Evolutionary conservation across 225 moss, liverwort and hornwort species (phyloP), one percentile per base, ranked within the genome.

Genomic region (Marchantia paleacea): DNA sequence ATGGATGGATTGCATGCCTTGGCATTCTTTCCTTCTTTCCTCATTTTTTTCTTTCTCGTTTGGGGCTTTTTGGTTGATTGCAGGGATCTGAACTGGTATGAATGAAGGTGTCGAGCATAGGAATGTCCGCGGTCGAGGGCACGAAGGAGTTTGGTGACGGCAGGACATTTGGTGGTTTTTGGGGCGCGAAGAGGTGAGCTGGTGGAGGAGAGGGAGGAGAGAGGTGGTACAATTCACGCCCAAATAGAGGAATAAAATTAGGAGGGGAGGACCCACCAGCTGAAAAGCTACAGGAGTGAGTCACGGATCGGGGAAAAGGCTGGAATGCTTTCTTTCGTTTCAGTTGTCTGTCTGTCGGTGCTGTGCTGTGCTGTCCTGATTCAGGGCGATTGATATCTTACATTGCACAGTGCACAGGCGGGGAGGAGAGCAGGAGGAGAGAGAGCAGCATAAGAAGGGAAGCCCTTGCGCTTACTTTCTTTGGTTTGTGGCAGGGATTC

Each of bases 401-500:
- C 53, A 13, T 24, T 52, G 29, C 28, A 74, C 53, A 55, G 74
- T 74, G 74, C 28, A 29, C 7, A 7, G 0, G 15, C 13, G n/a
- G 22, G 24, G 29, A 57, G 3, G 57, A 1, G 57, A 19, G 7
- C 25, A 15, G 74, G 57, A 57, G 57, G 57, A 57, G 57, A 1
- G 64, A 64, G 22, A 9, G 24, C 14, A n/a, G 75, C 31, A 76
- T 76, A 76, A 76, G 75, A 76, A 60, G 30, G 18, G 39, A 39
- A 39, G 55, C 18, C 18, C 31, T 10, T 31, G 28, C 2, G 18
- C 60, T 76, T 8, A 31, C 75, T 9, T 30, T 58, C 75, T 76
- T 76, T 76, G 75, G 75, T 76, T 76, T 76, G 75, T 76, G 60
- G 75, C 75, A 60, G 60, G 54, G 75, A 60, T 60, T 76, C 75